phyloP scores from a whole-genome alignment of 2,329 filamentous ascomycete genomes.

The Metarhizium sp. region DNA sequence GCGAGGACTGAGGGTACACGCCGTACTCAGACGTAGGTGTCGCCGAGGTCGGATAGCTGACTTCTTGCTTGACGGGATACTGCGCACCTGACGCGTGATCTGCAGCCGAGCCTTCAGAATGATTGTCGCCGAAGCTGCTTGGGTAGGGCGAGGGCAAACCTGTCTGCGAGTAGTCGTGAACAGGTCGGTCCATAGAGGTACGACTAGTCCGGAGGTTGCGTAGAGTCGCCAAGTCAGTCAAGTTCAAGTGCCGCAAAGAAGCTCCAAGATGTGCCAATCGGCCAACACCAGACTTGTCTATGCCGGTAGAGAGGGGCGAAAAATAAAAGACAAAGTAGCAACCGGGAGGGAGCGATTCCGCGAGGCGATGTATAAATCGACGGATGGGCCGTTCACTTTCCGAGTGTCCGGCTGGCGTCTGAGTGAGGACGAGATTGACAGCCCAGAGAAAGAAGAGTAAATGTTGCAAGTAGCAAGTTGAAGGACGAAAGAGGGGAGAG shows the following conservation, averaged over 20 bases:
- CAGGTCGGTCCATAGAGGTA: constrained; percentile 49
- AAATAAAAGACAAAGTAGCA: not conserved
- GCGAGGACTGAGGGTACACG: constrained; percentile 64
- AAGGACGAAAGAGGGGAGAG: not conserved
- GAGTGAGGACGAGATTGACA: not conserved
- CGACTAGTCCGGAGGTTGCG: constrained; percentile 10
- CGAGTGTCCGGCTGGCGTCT: not conserved
- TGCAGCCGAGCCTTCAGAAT: constrained; percentile 80
- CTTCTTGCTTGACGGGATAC: constrained; percentile 76
- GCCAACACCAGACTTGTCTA: not conserved
- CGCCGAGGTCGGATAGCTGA: constrained; percentile 66
- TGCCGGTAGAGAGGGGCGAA: not conserved
- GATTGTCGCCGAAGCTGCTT: constrained; percentile 55
- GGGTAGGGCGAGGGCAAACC: constrained; percentile 72
- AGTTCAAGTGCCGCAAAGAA: constrained; percentile 8
- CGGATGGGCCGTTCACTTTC: not conserved
- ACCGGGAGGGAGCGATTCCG: not conserved
- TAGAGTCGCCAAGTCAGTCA: not conserved
- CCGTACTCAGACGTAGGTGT: constrained; percentile 87
- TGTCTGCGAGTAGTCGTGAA: constrained; percentile 75
- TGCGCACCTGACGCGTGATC: constrained; percentile 91
- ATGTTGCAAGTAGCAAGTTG: not conserved
- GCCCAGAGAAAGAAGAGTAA: not conserved
- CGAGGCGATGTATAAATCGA: not conserved
- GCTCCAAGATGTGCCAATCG: not conserved